These are phyloP conservation scores for Angomonas ambiguus DNA, from an alignment of 208 protist genomes.

Conservation along the genomic window DNA sequence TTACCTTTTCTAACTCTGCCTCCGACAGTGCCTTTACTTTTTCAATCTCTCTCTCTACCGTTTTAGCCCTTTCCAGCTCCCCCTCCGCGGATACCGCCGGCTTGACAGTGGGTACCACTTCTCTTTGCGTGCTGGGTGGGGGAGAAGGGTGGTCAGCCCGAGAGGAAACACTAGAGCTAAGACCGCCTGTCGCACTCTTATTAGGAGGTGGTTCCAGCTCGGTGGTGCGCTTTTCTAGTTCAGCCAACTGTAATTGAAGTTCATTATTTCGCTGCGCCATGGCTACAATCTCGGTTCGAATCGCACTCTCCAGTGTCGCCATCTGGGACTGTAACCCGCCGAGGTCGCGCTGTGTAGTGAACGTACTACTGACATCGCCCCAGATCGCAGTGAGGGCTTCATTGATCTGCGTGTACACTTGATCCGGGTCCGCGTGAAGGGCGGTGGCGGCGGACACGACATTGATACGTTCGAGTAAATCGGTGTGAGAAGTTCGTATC, in stretches of 20 bases:
- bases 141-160: not conserved
- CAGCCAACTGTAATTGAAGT: slow-evolving; percentile 19
- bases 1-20: slow-evolving; percentile 6
- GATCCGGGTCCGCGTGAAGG: slow-evolving; percentile 26
- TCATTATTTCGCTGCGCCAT: slow-evolving; percentile 53
- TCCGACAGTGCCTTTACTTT: too few species aligned
- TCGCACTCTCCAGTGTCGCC: slow-evolving; percentile 52
- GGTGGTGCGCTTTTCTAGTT: slow-evolving; percentile 4
- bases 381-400: slow-evolving; percentile 64
- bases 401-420: slow-evolving; percentile 57
- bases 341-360: slow-evolving; percentile 52
- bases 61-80: slow-evolving; percentile 2
- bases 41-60: not conserved
- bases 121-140: not conserved
- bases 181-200: not conserved
- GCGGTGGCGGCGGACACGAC: slow-evolving; percentile 32
- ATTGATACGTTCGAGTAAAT: slow-evolving; percentile 76
- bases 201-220: slow-evolving; percentile 7
- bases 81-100: too few species aligned
- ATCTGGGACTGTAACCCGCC: slow-evolving; percentile 52
- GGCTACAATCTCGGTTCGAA: slow-evolving; percentile 59
- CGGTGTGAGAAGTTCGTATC: slow-evolving; percentile 58
- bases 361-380: slow-evolving; percentile 44
- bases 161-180: not conserved
- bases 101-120: too few species aligned